Percentiles rank a stretch among this genome's conserved stretches.
phyloP scores from a whole-genome alignment of 148 eudicot species.

The Rhododendron molle region DNA sequence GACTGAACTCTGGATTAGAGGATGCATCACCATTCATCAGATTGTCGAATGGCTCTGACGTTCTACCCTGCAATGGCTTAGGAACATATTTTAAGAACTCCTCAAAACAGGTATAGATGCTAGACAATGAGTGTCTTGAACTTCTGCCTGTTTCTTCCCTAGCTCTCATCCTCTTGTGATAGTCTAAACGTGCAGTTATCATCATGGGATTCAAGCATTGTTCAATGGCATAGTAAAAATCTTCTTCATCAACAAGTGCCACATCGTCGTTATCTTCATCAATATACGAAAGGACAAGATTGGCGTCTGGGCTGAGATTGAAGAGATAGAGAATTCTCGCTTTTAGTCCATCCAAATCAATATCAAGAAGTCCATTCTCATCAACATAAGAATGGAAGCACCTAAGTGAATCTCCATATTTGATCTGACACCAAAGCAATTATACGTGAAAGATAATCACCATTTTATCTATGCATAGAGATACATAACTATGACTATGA shows the following conservation, averaged over 20 bases:
- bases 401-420: not conserved
- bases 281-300: conserved; percentile 44
- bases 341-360: conserved; percentile 46
- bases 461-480: not conserved
- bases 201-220: conserved; percentile 69
- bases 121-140: not conserved
- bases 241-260: conserved; percentile 67
- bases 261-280: conserved; percentile 73
- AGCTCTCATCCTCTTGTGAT: not conserved
- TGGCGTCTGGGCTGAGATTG: conserved; percentile 36
- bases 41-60: not conserved
- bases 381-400: conserved; percentile 5
- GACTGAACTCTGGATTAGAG: not conserved
- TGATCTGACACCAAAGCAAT: not conserved
- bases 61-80: not conserved
- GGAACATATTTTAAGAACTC: not conserved
- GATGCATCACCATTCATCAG: not conserved
- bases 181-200: conserved; percentile 39
- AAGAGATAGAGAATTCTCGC: conserved; percentile 51
- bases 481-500: not conserved
- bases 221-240: conserved; percentile 51
- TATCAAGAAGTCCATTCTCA: conserved; percentile 31
- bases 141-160: not conserved
- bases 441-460: not conserved
- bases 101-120: not conserved